These are phyloP conservation scores for Waltergamsia citrina DNA, from an alignment of 2,329 filamentous ascomycete species.

Conservation along the genomic window DNA sequence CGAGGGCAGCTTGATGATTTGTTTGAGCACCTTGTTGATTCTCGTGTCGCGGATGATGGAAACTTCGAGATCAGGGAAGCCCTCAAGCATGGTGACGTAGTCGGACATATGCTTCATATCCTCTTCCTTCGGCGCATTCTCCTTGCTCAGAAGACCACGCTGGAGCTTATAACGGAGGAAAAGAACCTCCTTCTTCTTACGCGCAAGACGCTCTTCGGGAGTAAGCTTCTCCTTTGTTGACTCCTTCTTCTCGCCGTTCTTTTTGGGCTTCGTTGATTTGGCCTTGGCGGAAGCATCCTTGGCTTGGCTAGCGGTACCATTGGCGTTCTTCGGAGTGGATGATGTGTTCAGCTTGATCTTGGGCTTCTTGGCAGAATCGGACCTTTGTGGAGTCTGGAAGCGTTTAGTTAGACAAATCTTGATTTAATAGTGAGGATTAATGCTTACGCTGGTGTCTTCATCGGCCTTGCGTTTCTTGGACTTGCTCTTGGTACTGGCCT, in stretches of 20 bases:
- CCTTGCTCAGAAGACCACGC: slow-evolving; percentile 80
- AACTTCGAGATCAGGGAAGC: slow-evolving; percentile 65
- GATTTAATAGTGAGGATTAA: not conserved
- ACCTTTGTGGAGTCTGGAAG: slow-evolving; percentile 42
- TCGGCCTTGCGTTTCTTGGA: slow-evolving; percentile 77
- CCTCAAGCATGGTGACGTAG: slow-evolving; percentile 73
- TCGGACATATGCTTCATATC: slow-evolving; percentile 75
- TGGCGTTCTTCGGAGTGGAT: slow-evolving; percentile 59
- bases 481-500: slow-evolving; percentile 55
- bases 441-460: slow-evolving; percentile 50
- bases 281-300: slow-evolving; percentile 49
- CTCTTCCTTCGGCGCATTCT: slow-evolving; percentile 76
- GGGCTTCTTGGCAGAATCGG: slow-evolving; percentile 57
- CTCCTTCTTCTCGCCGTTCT: slow-evolving; percentile 47
- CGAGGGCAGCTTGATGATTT: slow-evolving; percentile 74
- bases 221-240: slow-evolving; percentile 48
- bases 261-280: slow-evolving; percentile 46
- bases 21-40: slow-evolving; percentile 97
- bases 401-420: not conserved
- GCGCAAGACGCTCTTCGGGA: slow-evolving; percentile 45
- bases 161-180: slow-evolving; percentile 93
- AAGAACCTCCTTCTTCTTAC: slow-evolving; percentile 70
- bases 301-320: slow-evolving; percentile 49
- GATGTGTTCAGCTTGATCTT: slow-evolving; percentile 57
- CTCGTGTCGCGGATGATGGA: slow-evolving; percentile 85